Base-by-base conservation (phyloP, 1,284 basidiomycete genomes). In the Leccinum angustisporum region DNA sequence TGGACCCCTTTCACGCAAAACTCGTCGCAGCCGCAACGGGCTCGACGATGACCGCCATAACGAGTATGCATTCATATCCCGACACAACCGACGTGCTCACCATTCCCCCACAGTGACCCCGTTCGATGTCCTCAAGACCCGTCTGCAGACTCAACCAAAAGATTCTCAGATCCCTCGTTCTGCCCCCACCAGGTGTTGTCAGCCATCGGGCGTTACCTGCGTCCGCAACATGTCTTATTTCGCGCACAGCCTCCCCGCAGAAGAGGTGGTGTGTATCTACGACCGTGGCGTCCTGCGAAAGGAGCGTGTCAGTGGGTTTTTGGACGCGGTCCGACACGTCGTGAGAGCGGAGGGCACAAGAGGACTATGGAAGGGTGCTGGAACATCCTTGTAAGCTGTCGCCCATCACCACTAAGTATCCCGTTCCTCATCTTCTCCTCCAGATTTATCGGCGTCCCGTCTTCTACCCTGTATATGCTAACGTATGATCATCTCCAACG, bases 401-500 rank as follows among this genome's bases (percentile, higher is more conserved):
- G 25, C n/a, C 40, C 56, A 59, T 60, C 56, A 34, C 18, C 33
- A 6, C 25, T 0, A 16, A 53, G 54, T 25, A 58, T 59, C 54
- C 65, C 66, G 21, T 67, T 67, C 33, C 65, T 62, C 67, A 67
- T 65, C 62, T 67, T 8, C 36, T 14, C 21, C 63, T 43, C 38
- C 63, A 94, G 95, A 58, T 77, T 94, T 34, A 97, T 99, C 75
- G 91, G 93, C 25, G 92, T 99, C 8, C 97, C 97, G 0, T 91
- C 95, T 0, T 88, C 96, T 56, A 95, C 96, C 54, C 85, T 89
- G 40, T 99, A 99, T 78, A 99, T 99, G 89, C 83, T 98, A 56
- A 95, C 94, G 31, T 99, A 99, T 76, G 97, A 98, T 76, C 87
- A 92, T 73, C 86, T 98, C 21, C 81, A 95, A 13, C 83, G 86